Conservation (phyloP, 2,329 filamentous ascomycete species). For the Colletotrichum sp. region DNA sequence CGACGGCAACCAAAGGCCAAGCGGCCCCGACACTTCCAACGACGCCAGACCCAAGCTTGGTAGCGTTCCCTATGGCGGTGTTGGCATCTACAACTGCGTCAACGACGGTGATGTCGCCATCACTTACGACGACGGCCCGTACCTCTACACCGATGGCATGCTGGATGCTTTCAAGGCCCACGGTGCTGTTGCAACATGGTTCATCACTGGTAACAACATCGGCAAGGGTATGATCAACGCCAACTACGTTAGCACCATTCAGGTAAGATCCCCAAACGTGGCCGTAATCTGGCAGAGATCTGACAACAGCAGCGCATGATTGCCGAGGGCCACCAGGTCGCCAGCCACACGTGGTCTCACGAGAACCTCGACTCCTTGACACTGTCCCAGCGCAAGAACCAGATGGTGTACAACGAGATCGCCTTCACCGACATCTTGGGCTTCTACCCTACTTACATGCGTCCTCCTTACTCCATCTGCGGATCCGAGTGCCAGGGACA, state of each 20-base stretch:
- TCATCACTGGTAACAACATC: constrained; percentile 38
- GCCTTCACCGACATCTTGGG: constrained; percentile 48
- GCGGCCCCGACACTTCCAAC: constrained; percentile 26
- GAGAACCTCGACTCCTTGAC: constrained; percentile 41
- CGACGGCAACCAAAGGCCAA: constrained; percentile 32
- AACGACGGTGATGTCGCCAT: constrained; percentile 36
- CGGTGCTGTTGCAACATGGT: constrained; percentile 39
- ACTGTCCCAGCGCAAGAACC: constrained; percentile 34
- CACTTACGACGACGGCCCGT: constrained; percentile 43
- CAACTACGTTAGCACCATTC: constrained; percentile 36
- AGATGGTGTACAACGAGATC: constrained; percentile 51
- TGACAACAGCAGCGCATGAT: constrained; percentile 40
- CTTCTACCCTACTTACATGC: constrained; percentile 52
- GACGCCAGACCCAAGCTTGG: constrained; percentile 30
- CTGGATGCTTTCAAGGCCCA: constrained; percentile 37
- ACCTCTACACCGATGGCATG: constrained; percentile 35
- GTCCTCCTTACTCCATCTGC: constrained; percentile 25
- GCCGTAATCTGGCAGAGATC: neutral
- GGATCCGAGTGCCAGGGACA: constrained; percentile 22
- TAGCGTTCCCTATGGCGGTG: constrained; percentile 28
- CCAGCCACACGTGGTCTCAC: constrained; percentile 53
- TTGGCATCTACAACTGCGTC: constrained; percentile 36
- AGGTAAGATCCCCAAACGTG: constrained; percentile 19
- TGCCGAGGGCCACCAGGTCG: constrained; percentile 51
- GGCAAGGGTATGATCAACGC: constrained; percentile 39